Conservation (phyloP, 345 rosid species). For the Eutrema heterophyllum region DNA sequence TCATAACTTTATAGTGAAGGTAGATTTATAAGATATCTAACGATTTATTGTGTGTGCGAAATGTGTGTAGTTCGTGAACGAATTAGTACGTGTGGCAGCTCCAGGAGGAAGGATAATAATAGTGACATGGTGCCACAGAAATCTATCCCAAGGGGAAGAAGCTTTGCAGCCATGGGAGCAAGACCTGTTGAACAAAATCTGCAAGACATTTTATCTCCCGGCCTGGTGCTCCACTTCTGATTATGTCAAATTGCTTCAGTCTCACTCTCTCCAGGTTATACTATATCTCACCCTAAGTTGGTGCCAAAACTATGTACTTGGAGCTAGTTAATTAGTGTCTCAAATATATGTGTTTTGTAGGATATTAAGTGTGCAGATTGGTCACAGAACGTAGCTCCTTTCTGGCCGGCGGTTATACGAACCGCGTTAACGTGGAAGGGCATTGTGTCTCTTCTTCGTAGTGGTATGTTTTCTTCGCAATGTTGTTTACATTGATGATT, state of each 20-base stretch:
- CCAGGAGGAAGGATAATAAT: conserved; percentile 76
- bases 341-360: conserved; percentile 27
- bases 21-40: background rate
- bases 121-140: conserved; percentile 94
- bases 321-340: background rate
- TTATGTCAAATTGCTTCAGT: conserved; percentile 58
- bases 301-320: background rate
- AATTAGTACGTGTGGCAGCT: conserved; percentile 78
- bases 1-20: background rate
- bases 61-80: conserved; percentile 61
- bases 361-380: conserved; percentile 85
- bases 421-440: conserved; percentile 89
- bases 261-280: conserved; percentile 53
- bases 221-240: conserved; percentile 85
- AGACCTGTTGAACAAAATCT: conserved; percentile 52
- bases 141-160: conserved; percentile 59
- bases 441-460: conserved; percentile 54
- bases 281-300: background rate
- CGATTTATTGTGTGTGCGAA: background rate
- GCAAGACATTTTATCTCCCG: conserved; percentile 73
- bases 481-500: background rate
- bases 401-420: conserved; percentile 88
- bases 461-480: conserved; percentile 40
- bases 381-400: conserved; percentile 78
- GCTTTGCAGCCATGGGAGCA: conserved; percentile 70